These are phyloP conservation scores for Cucurbitaria berberidis DNA, from an alignment of 2,329 filamentous ascomycete species.

Conservation along the genomic window DNA sequence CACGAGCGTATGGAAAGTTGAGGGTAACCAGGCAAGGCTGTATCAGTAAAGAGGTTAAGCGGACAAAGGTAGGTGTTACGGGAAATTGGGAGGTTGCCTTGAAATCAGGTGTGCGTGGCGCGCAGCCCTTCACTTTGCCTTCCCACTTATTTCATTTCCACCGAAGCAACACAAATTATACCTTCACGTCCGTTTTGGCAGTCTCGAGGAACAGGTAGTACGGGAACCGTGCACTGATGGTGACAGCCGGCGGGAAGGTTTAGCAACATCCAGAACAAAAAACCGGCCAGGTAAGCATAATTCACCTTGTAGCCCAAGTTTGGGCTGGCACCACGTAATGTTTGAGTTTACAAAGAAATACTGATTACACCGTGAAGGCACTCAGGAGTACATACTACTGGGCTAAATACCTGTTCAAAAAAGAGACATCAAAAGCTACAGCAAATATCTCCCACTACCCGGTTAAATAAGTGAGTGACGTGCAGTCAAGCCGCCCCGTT, in stretches of 20 bases:
- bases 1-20: too few relatives aligned
- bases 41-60: neutral
- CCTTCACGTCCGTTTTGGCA: neutral
- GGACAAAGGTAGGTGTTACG: neutral
- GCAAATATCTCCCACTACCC: neutral
- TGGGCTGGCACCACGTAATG: too few relatives aligned
- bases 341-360: too few relatives aligned
- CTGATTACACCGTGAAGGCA: too few relatives aligned
- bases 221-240: neutral
- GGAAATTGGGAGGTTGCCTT: too few relatives aligned
- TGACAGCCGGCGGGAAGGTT: conserved; percentile 4
- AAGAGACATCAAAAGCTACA: too few relatives aligned
- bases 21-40: too few relatives aligned
- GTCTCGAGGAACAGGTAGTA: neutral
- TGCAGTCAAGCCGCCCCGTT: neutral
- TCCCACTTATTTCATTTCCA: neutral
- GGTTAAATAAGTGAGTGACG: too few relatives aligned
- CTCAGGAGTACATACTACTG: neutral
- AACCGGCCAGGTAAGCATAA: too few relatives aligned
- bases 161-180: neutral
- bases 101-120: neutral
- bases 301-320: too few relatives aligned
- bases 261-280: too few relatives aligned
- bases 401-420: too few relatives aligned
- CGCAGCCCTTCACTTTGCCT: neutral